Percentiles rank a stretch among this genome's conserved stretches.
Evolutionary conservation across 2,329 filamentous ascomycete genomes (phyloP).

Genomic region (Canariomyces notabilis): DNA sequence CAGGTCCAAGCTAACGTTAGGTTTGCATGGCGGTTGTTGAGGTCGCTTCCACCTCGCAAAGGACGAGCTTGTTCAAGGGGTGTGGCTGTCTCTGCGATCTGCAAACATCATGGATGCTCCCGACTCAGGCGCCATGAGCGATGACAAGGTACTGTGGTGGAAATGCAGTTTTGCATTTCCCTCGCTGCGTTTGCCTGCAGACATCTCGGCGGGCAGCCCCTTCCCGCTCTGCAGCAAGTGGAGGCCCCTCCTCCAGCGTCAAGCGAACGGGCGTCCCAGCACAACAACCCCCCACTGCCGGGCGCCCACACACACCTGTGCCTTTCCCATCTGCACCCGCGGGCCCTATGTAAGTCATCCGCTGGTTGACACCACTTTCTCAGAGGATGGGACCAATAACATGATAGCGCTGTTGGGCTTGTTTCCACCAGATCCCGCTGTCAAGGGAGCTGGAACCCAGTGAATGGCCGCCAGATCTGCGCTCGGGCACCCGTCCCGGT

Average conservation of each 20-base stretch:
- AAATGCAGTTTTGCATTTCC: slow-evolving; percentile 5
- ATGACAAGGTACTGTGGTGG: too few species aligned
- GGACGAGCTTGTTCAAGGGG: neutral
- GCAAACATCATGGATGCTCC: too few species aligned
- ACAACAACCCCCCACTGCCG: neutral
- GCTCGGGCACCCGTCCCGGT: slow-evolving; percentile 11
- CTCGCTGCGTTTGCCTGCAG: slow-evolving; percentile 17
- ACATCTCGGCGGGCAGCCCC: slow-evolving; percentile 20
- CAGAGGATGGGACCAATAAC: neutral
- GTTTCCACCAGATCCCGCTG: slow-evolving; percentile 2
- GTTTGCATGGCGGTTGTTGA: neutral
- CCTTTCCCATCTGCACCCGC: slow-evolving; percentile 10
- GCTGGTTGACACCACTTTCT: slow-evolving; percentile 20
- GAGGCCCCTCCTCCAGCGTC: slow-evolving; percentile 4
- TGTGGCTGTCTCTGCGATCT: slow-evolving; percentile 17
- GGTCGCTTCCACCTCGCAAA: neutral
- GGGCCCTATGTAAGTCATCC: slow-evolving; percentile 26
- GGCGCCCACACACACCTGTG: slow-evolving; percentile 7
- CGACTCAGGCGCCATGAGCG: neutral
- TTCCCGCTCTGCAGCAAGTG: slow-evolving; percentile 39
- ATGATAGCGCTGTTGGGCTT: slow-evolving; percentile 5
- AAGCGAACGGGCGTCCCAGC: neutral
- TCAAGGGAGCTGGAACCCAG: neutral
- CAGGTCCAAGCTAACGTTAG: neutral
- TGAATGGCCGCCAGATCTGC: slow-evolving; percentile 9